Evolutionary conservation across 352 stramenopile genomes (phyloP).

Genomic region (Globisporangium rhizosaccharum): DNA sequence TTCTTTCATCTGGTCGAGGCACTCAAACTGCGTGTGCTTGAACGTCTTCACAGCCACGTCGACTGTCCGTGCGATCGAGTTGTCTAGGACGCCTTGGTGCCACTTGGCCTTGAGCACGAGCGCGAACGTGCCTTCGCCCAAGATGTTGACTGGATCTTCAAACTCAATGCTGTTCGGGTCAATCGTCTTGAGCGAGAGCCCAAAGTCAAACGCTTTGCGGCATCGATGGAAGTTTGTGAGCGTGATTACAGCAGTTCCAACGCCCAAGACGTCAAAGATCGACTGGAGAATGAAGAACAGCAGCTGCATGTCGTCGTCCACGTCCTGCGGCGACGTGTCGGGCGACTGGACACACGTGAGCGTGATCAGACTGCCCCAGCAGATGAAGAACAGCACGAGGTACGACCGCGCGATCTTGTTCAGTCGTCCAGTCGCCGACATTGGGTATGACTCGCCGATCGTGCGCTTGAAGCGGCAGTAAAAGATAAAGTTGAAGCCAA

Average conservation of each 20-base stretch:
- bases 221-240: constrained; percentile 73
- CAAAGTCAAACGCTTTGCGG: constrained; percentile 71
- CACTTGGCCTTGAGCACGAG: constrained; percentile 72
- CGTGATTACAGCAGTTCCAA: constrained; percentile 61
- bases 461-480: constrained; percentile 74
- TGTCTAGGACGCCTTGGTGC: constrained; percentile 47
- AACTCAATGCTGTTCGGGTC: constrained; percentile 75
- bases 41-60: constrained; percentile 82
- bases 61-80: constrained; percentile 36
- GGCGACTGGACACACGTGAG: constrained; percentile 43
- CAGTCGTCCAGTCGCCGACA: constrained; percentile 51
- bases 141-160: constrained; percentile 67
- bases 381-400: constrained; percentile 64
- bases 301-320: constrained; percentile 17
- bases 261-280: constrained; percentile 63
- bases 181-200: constrained; percentile 73
- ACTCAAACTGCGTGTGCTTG: constrained; percentile 72
- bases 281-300: constrained; percentile 50
- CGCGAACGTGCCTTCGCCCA: constrained; percentile 78
- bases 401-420: constrained; percentile 73
- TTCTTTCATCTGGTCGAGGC: constrained; percentile 75
- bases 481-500: constrained; percentile 74
- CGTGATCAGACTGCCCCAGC: constrained; percentile 67
- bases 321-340: constrained; percentile 9
- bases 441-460: constrained; percentile 66